phyloP scores from a whole-genome alignment of 441 rosid species.

The Euphorbia schlechtendalii region DNA sequence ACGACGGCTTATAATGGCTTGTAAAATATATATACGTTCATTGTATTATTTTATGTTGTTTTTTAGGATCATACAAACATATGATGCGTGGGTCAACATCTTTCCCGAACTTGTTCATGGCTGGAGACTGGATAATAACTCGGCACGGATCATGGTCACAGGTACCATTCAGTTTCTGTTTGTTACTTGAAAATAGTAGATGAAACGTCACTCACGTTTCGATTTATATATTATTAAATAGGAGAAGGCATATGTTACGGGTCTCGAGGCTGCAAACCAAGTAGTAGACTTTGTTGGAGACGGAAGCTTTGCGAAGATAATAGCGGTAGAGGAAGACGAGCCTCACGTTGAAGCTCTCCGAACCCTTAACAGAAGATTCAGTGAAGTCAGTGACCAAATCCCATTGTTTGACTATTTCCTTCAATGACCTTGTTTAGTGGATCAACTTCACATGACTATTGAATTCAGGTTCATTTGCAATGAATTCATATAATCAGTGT shows the following conservation, averaged over 20 bases:
- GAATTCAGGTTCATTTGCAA: no score
- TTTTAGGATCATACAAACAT: constrained; percentile 60
- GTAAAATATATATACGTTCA: not conserved
- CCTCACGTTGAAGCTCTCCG: constrained; percentile 43
- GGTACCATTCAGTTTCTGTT: constrained; percentile 16
- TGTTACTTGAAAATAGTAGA: not conserved
- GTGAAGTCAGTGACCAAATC: constrained; percentile 32
- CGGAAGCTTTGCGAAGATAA: constrained; percentile 43
- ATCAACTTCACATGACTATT: no score
- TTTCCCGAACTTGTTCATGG: constrained; percentile 55
- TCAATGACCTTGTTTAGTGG: constrained; percentile 8
- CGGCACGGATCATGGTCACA: constrained; percentile 69
- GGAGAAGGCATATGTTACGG: constrained; percentile 54
- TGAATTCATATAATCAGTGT: no score
- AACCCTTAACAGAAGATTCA: constrained; percentile 37
- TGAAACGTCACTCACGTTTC: no score
- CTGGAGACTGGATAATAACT: constrained; percentile 56
- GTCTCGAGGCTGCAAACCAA: constrained; percentile 47
- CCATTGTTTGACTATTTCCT: constrained; percentile 36
- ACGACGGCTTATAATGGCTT: no score
- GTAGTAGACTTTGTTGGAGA: constrained; percentile 42
- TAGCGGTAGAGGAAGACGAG: constrained; percentile 51
- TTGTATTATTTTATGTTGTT: not conserved
- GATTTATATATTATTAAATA: constrained; percentile 4
- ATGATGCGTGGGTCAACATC: constrained; percentile 55